Evolutionary conservation across 441 rosid species (phyloP).

Genomic region (Pelargonium australe): DNA sequence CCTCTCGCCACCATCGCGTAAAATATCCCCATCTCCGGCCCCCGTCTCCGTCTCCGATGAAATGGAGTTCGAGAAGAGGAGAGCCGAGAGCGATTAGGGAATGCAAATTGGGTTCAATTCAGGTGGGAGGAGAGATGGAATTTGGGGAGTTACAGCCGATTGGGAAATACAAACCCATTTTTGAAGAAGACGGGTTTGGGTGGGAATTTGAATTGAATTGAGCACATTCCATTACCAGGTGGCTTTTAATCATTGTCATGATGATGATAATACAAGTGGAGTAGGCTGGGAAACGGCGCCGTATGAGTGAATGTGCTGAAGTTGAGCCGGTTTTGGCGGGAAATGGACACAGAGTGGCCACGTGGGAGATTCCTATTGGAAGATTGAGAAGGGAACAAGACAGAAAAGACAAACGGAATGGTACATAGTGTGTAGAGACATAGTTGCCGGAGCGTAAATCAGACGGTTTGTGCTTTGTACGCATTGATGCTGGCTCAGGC

Average conservation of each 20-base stretch:
- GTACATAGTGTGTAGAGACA: too few species aligned
- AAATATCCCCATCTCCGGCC: conserved; percentile 59
- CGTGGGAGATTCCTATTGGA: background rate
- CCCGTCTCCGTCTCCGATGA: background rate
- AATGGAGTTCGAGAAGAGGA: background rate
- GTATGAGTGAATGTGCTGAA: background rate
- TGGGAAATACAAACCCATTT: background rate
- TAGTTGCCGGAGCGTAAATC: too few species aligned
- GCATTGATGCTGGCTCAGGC: too few species aligned
- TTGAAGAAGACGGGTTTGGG: background rate
- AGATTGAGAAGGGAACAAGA: too few species aligned
- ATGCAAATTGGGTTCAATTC: background rate
- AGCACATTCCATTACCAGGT: too few species aligned
- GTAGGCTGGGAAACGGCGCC: background rate
- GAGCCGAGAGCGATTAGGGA: background rate
- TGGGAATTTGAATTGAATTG: too few species aligned
- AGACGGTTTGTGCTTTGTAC: too few species aligned
- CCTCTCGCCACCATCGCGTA: conserved; percentile 84
- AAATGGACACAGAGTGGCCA: background rate
- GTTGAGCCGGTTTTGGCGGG: background rate
- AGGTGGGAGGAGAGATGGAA: background rate
- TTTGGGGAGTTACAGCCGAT: background rate
- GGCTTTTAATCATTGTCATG: too few species aligned
- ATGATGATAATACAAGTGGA: too few species aligned
- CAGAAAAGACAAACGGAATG: too few species aligned